Percentiles rank a stretch among this genome's conserved stretches.
Evolutionary conservation across 1,284 basidiomycete species (phyloP).

Genomic region (Testicularia cyperi): DNA sequence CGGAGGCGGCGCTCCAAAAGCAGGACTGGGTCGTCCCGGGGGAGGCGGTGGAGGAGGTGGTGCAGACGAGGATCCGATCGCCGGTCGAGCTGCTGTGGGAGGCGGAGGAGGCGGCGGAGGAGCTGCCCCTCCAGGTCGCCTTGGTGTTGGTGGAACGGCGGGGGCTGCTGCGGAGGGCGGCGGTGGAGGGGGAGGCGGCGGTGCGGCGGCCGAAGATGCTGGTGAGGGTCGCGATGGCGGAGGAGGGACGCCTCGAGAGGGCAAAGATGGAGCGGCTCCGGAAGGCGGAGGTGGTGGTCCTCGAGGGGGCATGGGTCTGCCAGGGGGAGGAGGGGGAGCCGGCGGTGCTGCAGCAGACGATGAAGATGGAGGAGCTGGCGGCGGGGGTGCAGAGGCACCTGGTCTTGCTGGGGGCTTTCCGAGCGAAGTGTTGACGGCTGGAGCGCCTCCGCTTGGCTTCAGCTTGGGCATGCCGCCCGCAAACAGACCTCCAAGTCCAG

Average conservation of each 20-base stretch:
- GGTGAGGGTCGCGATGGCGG: conserved; percentile 27
- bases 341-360: conserved; percentile 14
- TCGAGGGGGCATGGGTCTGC: conserved; percentile 11
- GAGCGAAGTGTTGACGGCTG: conserved; percentile 24
- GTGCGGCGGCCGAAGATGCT: conserved; percentile 8
- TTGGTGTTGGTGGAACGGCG: conserved; percentile 1
- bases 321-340: conserved; percentile 12
- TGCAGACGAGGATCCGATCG: not conserved
- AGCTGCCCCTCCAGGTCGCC: not conserved
- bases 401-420: conserved; percentile 30
- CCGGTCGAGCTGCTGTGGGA: not conserved
- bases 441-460: conserved; percentile 62
- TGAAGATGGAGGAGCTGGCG: conserved; percentile 9
- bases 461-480: conserved; percentile 87
- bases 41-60: conserved; percentile 29
- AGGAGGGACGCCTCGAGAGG: conserved; percentile 29
- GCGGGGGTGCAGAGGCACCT: conserved; percentile 11
- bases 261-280: conserved; percentile 22
- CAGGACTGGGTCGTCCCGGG: conserved; percentile 13
- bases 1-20: conserved; percentile 8
- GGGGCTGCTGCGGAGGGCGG: conserved; percentile 18
- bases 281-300: conserved; percentile 31
- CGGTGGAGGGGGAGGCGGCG: conserved; percentile 20
- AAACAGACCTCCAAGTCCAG: conserved; percentile 80
- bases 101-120: not conserved